These are phyloP conservation scores for Penicillium fimorum DNA, from an alignment of 495 filamentous ascomycete genomes.

Conservation along the genomic window DNA sequence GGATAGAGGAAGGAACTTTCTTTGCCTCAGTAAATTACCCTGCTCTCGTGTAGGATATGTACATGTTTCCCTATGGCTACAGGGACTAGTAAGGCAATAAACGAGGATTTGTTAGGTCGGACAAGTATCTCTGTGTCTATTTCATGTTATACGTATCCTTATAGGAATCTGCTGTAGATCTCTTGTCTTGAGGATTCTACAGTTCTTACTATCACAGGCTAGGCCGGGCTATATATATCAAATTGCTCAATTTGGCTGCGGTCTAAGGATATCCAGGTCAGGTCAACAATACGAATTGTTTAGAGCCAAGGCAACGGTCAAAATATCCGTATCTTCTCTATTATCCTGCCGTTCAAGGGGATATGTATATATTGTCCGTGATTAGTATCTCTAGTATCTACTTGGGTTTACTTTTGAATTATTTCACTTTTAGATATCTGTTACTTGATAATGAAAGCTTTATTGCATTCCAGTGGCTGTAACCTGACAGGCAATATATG, in stretches of 20 bases:
- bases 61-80: background rate
- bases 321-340: background rate
- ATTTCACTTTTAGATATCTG: background rate
- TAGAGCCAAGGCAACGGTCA: background rate
- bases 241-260: background rate
- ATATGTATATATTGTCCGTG: background rate
- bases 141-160: background rate
- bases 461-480: background rate
- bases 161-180: no score
- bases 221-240: background rate
- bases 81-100: background rate
- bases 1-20: conserved; percentile 4
- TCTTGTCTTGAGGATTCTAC: background rate
- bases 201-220: background rate
- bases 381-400: background rate
- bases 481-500: background rate
- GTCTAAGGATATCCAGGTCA: background rate
- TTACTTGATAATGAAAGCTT: background rate
- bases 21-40: background rate
- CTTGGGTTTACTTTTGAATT: background rate
- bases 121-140: background rate
- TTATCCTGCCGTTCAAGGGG: background rate
- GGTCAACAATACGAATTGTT: background rate
- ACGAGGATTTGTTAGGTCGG: background rate
- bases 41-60: background rate